These are phyloP conservation scores for Candida awuae DNA, from an alignment of 805 yeast species.

Conservation along the genomic window DNA sequence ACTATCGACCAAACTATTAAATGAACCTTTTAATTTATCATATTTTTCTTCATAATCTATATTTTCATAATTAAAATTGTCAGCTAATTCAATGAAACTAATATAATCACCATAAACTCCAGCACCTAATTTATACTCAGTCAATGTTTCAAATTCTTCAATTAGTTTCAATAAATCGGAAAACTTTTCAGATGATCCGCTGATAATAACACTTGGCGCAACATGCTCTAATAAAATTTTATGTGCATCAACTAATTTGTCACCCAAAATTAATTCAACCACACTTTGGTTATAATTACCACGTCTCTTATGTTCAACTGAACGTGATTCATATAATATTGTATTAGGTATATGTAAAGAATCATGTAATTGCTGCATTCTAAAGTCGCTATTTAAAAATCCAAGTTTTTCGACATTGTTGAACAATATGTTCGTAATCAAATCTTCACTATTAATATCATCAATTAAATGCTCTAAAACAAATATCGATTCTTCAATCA, in stretches of 20 bases:
- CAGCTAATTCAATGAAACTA: slow-evolving; percentile 18
- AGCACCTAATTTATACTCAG: slow-evolving; percentile 51
- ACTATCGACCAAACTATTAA: slow-evolving; percentile 38
- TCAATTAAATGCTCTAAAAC: slow-evolving; percentile 50
- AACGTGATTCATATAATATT: slow-evolving; percentile 49
- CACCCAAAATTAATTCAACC: slow-evolving; percentile 53
- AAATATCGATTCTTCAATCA: slow-evolving; percentile 54
- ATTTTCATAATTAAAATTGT: slow-evolving; percentile 5
- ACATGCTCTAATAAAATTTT: slow-evolving; percentile 43
- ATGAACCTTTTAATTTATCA: slow-evolving; percentile 15
- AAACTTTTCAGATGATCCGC: slow-evolving; percentile 26
- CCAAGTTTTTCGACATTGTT: slow-evolving; percentile 26
- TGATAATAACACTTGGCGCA: slow-evolving; percentile 66
- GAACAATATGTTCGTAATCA: slow-evolving; percentile 33
- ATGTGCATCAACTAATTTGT: slow-evolving; percentile 57
- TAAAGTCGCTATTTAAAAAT: slow-evolving; percentile 23
- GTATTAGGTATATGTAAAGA: slow-evolving; percentile 40
- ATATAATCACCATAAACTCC: slow-evolving; percentile 49
- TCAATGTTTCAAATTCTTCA: slow-evolving; percentile 35
- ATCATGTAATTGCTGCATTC: slow-evolving; percentile 31
- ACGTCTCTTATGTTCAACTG: slow-evolving; percentile 41
- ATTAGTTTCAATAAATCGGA: slow-evolving; percentile 31
- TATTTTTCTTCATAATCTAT: slow-evolving; percentile 7
- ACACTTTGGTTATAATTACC: slow-evolving; percentile 55
- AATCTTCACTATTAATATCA: slow-evolving; percentile 36